Base-by-base conservation (phyloP, 208 protist genomes). In the Paratrypanosoma confusum region DNA sequence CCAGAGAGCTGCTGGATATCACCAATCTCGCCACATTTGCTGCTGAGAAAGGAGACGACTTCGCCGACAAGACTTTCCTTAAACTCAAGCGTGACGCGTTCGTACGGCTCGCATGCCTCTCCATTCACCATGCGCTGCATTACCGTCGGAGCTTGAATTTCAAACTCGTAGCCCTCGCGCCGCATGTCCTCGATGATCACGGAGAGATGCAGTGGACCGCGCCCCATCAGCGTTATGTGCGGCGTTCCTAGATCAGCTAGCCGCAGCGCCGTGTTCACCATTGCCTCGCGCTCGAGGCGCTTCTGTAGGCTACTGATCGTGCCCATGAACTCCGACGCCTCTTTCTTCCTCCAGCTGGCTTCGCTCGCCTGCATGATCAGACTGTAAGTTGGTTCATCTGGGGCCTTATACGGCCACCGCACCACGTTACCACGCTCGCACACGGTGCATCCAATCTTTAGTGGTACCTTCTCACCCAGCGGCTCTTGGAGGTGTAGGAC, bases 151-250 rank as follows among this genome's bases (percentile, higher is more conserved):
- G 93, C 90, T 39, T 81, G 93, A 40, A 98, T 78, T 33, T 92
- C 67, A 47, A 98, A 84, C 64, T 98, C 96, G 52, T 90, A 97
- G 18, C 95, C 95, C 54, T 98, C 95, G 44, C 96, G 83, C 24
- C 96, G 78, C 95, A 98, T 97, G 25, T 96, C 93, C 48, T 98
- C 95, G 33, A 98, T 83, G 38, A 98, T 90, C 17, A 98, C 89
- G 43, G 90, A 96, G 8, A 98, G 75, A 64, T 99, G 96, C 57
- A 99, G 75, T 37, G 96, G 93, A 17, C 96, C 96, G 36, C 96
- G 72, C 26, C 95, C 96, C 57, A 76, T 71, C 45, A 98, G 47
- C 24, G 80, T 90, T 17, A 85, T 65, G 34, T 93, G 62, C 24
- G 54, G 61, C 5, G 69, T 53, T 18, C 58, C 64, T 22, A 71